These are phyloP conservation scores for Trichophyton benhamiae DNA, from an alignment of 2,329 filamentous ascomycete species.

Conservation along the genomic window DNA sequence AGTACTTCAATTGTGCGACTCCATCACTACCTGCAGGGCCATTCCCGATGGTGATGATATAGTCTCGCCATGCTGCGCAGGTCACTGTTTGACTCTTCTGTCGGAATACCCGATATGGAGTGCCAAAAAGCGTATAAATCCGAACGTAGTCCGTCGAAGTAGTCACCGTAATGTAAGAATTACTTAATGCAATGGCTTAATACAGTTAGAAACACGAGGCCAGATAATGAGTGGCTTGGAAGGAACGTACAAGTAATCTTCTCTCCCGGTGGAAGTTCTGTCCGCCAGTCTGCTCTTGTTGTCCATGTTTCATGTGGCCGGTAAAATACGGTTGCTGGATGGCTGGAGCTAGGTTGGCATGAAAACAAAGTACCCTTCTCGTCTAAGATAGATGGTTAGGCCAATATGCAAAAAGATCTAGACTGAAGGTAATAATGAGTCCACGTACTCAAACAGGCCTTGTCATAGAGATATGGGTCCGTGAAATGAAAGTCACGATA, in stretches of 20 bases:
- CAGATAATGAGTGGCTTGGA: neutral
- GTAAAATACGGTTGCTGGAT: constrained; percentile 81
- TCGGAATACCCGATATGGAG: constrained; percentile 77
- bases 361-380: constrained; percentile 78
- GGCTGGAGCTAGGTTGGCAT: constrained; percentile 54
- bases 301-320: constrained; percentile 97
- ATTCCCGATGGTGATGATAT: constrained; percentile 92
- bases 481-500: constrained; percentile 96
- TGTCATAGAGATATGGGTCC: constrained; percentile 90
- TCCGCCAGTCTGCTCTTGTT: constrained; percentile 77
- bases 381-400: constrained; percentile 27
- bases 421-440: constrained; percentile 5
- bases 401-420: neutral
- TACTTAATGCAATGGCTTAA: constrained; percentile 71
- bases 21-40: constrained; percentile 73
- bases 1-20: constrained; percentile 67
- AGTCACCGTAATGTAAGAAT: constrained; percentile 79
- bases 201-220: neutral
- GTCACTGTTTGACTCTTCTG: constrained; percentile 90
- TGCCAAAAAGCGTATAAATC: constrained; percentile 83
- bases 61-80: constrained; percentile 88
- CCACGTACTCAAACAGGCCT: constrained; percentile 65
- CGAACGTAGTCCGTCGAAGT: constrained; percentile 81
- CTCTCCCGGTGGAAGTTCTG: constrained; percentile 75
- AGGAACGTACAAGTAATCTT: constrained; percentile 45